These are phyloP conservation scores for Amaranthus hypochondriacus DNA, from an alignment of 148 eudicot species.

Conservation along the genomic window DNA sequence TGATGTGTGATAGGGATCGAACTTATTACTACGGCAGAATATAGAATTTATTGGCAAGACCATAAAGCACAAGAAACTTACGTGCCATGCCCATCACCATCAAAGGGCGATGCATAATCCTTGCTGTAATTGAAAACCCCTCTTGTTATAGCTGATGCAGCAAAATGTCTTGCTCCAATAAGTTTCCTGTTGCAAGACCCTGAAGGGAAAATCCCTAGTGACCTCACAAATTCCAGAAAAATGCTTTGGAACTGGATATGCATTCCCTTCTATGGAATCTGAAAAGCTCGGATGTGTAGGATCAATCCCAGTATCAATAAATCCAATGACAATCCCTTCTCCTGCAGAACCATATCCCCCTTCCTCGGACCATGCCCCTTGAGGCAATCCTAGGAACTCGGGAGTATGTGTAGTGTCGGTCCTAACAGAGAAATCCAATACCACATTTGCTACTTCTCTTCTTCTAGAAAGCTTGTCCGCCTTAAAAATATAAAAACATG, in stretches of 20 bases:
- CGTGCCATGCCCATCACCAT: slow-evolving; percentile 99
- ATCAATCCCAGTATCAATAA: slow-evolving; percentile 94
- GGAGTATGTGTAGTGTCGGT: slow-evolving; percentile 92
- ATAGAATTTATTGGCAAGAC: not conserved
- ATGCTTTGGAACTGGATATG: slow-evolving; percentile 78
- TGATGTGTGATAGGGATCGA: no score
- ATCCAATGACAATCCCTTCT: slow-evolving; percentile 86
- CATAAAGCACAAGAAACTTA: slow-evolving; percentile 38
- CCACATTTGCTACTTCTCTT: slow-evolving; percentile 86
- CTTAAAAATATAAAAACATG: slow-evolving; percentile 31
- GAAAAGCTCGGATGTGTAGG: slow-evolving; percentile 91
- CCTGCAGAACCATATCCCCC: slow-evolving; percentile 90
- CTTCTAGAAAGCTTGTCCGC: slow-evolving; percentile 71
- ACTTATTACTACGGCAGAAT: not conserved
- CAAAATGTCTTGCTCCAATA: slow-evolving; percentile 95
- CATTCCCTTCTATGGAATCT: slow-evolving; percentile 48
- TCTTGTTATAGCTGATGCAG: slow-evolving; percentile 96
- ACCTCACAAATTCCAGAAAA: slow-evolving; percentile 95
- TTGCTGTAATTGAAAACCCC: slow-evolving; percentile 88
- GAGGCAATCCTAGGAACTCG: slow-evolving; percentile 85
- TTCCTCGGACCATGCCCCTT: slow-evolving; percentile 89
- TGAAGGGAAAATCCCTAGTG: slow-evolving; percentile 88
- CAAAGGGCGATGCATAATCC: slow-evolving; percentile 98
- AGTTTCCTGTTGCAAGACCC: slow-evolving; percentile 99
- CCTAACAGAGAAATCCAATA: slow-evolving; percentile 80